Base-by-base conservation (phyloP, 495 filamentous ascomycete genomes). In the Penicillium pulvis region DNA sequence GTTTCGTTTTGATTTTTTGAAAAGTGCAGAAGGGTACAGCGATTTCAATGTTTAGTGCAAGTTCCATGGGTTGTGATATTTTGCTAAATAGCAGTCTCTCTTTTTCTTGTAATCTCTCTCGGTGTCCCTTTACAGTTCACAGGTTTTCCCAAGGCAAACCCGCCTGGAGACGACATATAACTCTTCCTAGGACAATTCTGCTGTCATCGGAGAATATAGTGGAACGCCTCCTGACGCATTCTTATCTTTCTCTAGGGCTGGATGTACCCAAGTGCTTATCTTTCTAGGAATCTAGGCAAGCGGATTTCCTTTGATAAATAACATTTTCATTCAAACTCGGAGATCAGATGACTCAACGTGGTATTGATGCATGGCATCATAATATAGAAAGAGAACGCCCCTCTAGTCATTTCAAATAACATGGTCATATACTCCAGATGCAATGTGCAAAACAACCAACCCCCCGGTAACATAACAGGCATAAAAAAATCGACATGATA, bases 71-170 rank as follows among this genome's bases (percentile, higher is more conserved):
- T 55, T 20, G 31, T 55, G 45, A 47, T 55, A 17, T 51, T 35
- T 51, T 60, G 58, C 58, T 55, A 51, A 55, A 55, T 55, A 36
- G 52, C 51, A 55, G 53, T 55, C 17, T 56, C 17, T 56, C 12
- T 51, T 36, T 50, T 51, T 51, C 42, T 30, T 30, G 51, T 58
- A 58, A 58, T 45, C 14, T 46, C 51, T 44, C 26, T 50, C 19
- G 45, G 26, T 30, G 46, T 49, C 26, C 16, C 11, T 49, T 49
- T 31, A 41, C 39, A 41, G 16, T 41, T 17, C n/a, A 17, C 39
- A 49, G 46, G 46, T 49, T 49, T 49, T 24, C 19, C 16, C 46
- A 46, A 24, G 19, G 19, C 26, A 17, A 31, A 28, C 26, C 46
- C 16, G 28, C 28, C 28, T 28, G 28, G 28, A 5, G 46, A 31